Evolutionary conservation across 2,329 filamentous ascomycete genomes (phyloP).

Genomic region (Clarireedia paspali): DNA sequence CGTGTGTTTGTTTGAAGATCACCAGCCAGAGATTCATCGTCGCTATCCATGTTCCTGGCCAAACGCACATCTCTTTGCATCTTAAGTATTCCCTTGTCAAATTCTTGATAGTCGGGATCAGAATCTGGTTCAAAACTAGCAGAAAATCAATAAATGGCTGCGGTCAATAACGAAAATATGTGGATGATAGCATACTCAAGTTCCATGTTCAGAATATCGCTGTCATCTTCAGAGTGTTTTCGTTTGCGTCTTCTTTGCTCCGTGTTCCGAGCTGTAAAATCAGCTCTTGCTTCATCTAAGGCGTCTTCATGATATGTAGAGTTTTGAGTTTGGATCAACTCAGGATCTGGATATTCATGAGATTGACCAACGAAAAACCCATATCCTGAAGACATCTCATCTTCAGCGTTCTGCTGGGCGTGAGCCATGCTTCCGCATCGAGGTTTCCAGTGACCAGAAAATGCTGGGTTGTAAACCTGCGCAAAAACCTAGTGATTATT

Average conservation of each 20-base stretch:
- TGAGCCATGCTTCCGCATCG: too few species aligned
- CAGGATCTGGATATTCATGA: conserved; percentile 15
- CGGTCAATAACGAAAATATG: not conserved
- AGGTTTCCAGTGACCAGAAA: too few species aligned
- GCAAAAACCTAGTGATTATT: too few species aligned
- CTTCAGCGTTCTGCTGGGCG: too few species aligned
- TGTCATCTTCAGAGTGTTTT: not conserved
- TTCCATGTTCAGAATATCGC: conserved; percentile 7
- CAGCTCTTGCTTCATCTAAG: conserved; percentile 4
- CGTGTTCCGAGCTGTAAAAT: conserved; percentile 7
- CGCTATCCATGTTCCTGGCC: conserved; percentile 14
- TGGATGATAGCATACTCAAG: not conserved
- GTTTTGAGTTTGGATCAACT: conserved; percentile 7
- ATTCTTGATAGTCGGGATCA: conserved; percentile 36
- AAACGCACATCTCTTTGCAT: conserved; percentile 27
- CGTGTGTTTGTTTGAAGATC: not conserved
- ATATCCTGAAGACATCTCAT: not conserved
- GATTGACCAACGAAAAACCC: not conserved
- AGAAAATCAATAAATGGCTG: not conserved
- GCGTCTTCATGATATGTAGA: not conserved
- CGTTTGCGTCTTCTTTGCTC: conserved; percentile 8
- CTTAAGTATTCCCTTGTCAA: conserved; percentile 33
- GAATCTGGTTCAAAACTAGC: conserved; percentile 14
- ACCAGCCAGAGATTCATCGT: not conserved
- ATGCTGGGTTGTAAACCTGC: too few species aligned